These are phyloP conservation scores for Sicyos edulis DNA, from an alignment of 306 rosid species.

Conservation along the genomic window DNA sequence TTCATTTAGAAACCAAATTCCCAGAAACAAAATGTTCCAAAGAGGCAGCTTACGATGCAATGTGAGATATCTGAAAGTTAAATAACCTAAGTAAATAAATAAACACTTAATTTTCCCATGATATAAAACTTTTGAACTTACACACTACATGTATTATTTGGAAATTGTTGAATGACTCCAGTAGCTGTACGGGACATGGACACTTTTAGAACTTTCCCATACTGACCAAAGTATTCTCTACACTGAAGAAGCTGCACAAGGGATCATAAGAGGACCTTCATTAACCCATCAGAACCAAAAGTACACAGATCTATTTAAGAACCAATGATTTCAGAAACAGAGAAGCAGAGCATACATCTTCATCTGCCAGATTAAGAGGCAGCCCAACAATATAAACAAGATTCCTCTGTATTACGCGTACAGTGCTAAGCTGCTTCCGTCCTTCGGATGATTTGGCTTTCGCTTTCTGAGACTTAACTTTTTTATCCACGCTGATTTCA, in stretches of 20 bases:
- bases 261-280: slow-evolving; percentile 16
- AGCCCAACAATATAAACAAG: slow-evolving; percentile 95
- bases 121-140: slow-evolving; percentile 38
- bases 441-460: slow-evolving; percentile 83
- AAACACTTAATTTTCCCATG: background rate
- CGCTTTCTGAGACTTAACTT: slow-evolving; percentile 67
- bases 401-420: slow-evolving; percentile 96
- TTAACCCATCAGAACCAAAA: background rate
- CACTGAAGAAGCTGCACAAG: slow-evolving; percentile 73
- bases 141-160: slow-evolving; percentile 98
- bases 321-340: slow-evolving; percentile 8
- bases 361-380: slow-evolving; percentile 71
- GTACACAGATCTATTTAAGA: background rate
- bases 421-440: slow-evolving; percentile 90
- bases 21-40: slow-evolving; percentile 13
- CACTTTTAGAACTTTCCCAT: slow-evolving; percentile 95
- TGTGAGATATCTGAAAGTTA: background rate
- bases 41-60: background rate
- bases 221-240: slow-evolving; percentile 90
- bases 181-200: slow-evolving; percentile 97
- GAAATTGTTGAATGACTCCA: slow-evolving; percentile 94
- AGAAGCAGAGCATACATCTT: slow-evolving; percentile 56
- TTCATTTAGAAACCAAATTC: background rate
- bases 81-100: background rate
- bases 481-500: slow-evolving; percentile 67